Conservation (phyloP, 2,329 filamentous ascomycete species). For the Cryphonectria parasitica region DNA sequence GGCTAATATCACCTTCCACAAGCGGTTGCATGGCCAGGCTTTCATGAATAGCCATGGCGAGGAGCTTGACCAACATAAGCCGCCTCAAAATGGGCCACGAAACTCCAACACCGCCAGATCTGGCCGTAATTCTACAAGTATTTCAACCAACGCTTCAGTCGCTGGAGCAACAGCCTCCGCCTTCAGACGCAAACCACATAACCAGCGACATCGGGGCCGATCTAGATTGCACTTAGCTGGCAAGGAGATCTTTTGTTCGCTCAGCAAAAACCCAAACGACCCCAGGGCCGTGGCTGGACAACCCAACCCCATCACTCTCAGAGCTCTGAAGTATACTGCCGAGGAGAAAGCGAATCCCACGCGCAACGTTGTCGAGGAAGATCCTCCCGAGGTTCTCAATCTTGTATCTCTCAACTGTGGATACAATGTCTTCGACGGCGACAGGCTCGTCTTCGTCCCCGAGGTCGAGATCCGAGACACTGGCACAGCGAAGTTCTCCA, state of each 20-base stretch:
- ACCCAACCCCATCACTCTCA: constrained; percentile 31
- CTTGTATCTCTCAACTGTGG: constrained; percentile 42
- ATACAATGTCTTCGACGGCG: constrained; percentile 47
- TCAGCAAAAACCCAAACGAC: constrained; percentile 26
- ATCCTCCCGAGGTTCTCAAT: constrained; percentile 21
- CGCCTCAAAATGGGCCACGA: constrained; percentile 23
- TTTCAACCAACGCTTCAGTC: background rate
- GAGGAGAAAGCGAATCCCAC: constrained; percentile 28
- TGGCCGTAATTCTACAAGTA: constrained; percentile 9
- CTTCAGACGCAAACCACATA: background rate
- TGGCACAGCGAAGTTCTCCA: constrained; percentile 48
- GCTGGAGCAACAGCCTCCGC: background rate
- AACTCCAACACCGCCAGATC: background rate
- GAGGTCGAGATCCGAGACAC: constrained; percentile 43
- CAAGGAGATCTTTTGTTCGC: constrained; percentile 37
- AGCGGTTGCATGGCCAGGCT: constrained; percentile 41
- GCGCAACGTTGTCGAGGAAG: constrained; percentile 14
- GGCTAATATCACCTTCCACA: constrained; percentile 50
- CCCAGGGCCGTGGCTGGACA: background rate
- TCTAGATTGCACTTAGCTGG: constrained; percentile 38
- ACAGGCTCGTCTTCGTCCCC: constrained; percentile 47
- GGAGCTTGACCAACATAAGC: constrained; percentile 15
- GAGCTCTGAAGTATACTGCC: constrained; percentile 29
- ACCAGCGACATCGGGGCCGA: constrained; percentile 23
- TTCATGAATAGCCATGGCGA: constrained; percentile 47